phyloP scores from a whole-genome alignment of 1,139 yeast genomes.

The Geotrichum cucujoidarum region DNA sequence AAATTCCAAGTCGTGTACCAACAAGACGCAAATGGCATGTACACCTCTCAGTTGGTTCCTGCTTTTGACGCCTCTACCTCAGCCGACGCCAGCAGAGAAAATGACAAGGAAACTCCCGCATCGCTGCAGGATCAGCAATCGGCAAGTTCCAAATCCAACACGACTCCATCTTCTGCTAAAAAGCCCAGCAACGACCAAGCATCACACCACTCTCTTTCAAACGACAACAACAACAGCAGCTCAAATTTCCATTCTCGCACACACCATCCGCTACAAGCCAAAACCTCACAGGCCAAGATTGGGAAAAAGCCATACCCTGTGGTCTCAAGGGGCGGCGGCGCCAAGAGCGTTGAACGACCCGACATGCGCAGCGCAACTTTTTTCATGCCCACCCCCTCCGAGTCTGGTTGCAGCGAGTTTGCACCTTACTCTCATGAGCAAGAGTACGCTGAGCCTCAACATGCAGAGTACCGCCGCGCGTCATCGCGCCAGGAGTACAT shows the following conservation, averaged over 20 bases:
- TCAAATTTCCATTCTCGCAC: no score
- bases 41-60: constrained; percentile 10
- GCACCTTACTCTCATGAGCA: constrained; percentile 10
- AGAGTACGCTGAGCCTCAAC: constrained; percentile 1
- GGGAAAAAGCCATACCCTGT: constrained; percentile 1
- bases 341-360: background rate
- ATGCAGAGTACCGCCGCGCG: background rate
- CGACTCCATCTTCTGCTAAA: background rate
- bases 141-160: background rate
- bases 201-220: background rate
- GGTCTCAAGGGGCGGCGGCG: background rate
- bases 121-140: background rate
- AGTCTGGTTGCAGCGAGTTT: constrained; percentile 28
- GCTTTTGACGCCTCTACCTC: background rate
- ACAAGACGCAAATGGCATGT: constrained; percentile 11
- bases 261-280: constrained; percentile 8
- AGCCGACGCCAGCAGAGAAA: background rate
- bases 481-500: background rate
- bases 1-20: constrained; percentile 17
- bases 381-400: constrained; percentile 33
- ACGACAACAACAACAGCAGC: no score
- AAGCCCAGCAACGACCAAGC: background rate
- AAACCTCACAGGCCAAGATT: constrained; percentile 8
- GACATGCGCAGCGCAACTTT: constrained; percentile 9
- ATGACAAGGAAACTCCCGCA: background rate